Percentiles rank a stretch among this genome's conserved stretches.
These are phyloP conservation scores for Trichoderma sp. DNA, from an alignment of 2,329 filamentous ascomycete genomes.

Conservation along the genomic window DNA sequence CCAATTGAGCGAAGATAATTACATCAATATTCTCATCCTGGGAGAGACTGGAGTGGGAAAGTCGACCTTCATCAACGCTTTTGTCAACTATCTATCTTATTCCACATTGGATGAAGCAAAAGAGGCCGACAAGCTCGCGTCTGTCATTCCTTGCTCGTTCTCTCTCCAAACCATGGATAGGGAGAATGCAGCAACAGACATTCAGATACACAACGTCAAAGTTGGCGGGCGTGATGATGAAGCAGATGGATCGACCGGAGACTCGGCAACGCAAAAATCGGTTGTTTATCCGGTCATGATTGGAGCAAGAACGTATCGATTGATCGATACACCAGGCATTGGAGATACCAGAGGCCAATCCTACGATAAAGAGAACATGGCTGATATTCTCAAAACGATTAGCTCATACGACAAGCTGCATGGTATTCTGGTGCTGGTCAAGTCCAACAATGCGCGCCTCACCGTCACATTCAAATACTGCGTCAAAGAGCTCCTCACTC, in stretches of 20 bases:
- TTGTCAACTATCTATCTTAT: slow-evolving; percentile 47
- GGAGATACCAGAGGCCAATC: slow-evolving; percentile 9
- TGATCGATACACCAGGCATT: slow-evolving; percentile 20
- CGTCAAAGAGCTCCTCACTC: slow-evolving; percentile 12
- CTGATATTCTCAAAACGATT: slow-evolving; percentile 8
- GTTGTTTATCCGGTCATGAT: slow-evolving; percentile 2
- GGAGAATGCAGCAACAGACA: background rate
- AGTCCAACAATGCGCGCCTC: slow-evolving; percentile 14
- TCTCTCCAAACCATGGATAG: slow-evolving; percentile 12
- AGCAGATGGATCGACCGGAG: slow-evolving; percentile 16
- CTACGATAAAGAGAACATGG: slow-evolving; percentile 19
- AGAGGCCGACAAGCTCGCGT: background rate
- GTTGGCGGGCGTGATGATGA: slow-evolving; percentile 24
- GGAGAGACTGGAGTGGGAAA: slow-evolving; percentile 53
- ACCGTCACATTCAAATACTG: slow-evolving; percentile 6
- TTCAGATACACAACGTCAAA: slow-evolving; percentile 10
- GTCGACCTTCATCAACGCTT: slow-evolving; percentile 51
- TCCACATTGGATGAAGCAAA: slow-evolving; percentile 42
- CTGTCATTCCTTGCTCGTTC: slow-evolving; percentile 26
- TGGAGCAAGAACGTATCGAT: slow-evolving; percentile 10
- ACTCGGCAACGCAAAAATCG: slow-evolving; percentile 17
- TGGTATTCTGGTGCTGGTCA: slow-evolving; percentile 18
- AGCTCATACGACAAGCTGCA: slow-evolving; percentile 4
- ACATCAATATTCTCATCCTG: slow-evolving; percentile 47
- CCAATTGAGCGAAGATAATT: slow-evolving; percentile 22